These are phyloP conservation scores for Blastobotrys attinorum DNA, from an alignment of 805 yeast species.

Conservation along the genomic window DNA sequence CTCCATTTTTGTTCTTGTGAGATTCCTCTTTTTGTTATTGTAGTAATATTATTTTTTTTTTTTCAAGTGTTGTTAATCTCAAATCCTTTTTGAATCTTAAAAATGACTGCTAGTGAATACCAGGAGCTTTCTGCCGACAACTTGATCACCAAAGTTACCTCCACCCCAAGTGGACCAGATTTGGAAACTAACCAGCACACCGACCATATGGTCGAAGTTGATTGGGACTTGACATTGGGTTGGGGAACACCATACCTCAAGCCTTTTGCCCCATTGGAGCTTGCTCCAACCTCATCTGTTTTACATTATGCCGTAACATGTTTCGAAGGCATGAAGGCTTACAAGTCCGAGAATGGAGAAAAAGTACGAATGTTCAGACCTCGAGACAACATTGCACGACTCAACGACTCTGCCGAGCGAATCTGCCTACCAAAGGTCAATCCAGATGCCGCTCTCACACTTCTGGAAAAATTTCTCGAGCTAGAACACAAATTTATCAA, in stretches of 20 bases:
- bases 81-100: no score
- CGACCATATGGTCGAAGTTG: conserved; percentile 70
- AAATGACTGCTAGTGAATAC: conserved; percentile 13
- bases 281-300: conserved; percentile 74
- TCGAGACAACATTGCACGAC: conserved; percentile 41
- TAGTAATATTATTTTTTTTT: no score
- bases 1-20: no score
- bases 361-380: conserved; percentile 34
- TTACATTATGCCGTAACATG: conserved; percentile 79
- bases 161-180: conserved; percentile 5
- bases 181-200: conserved; percentile 4
- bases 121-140: conserved; percentile 12
- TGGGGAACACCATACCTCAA: conserved; percentile 72
- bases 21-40: no score
- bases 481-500: conserved; percentile 41
- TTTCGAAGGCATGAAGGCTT: conserved; percentile 84
- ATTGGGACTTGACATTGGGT: conserved; percentile 59
- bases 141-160: conserved; percentile 8
- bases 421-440: conserved; percentile 42
- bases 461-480: conserved; percentile 36
- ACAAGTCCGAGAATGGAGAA: conserved; percentile 29
- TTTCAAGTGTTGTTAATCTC: no score
- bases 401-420: conserved; percentile 43
- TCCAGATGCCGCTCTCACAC: conserved; percentile 36
- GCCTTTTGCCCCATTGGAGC: conserved; percentile 58